A percentile compares a stretch with the other conserved stretches of the same genome.
Conservation (phyloP, 2,329 filamentous ascomycete species). For the Penicillium palitans region DNA sequence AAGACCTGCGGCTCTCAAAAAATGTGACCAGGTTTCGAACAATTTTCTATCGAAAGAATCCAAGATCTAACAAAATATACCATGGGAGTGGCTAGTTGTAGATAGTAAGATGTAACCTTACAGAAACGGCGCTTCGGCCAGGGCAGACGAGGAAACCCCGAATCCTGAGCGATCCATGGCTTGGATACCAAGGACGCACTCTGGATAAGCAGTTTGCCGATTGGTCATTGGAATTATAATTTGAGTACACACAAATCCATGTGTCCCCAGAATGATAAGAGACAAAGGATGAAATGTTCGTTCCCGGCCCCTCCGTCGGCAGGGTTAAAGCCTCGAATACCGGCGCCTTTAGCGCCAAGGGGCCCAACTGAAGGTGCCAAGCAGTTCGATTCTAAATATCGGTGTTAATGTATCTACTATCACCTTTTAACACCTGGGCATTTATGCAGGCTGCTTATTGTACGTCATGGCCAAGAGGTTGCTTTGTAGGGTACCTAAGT, state of each 20-base stretch:
- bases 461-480: constrained; percentile 7
- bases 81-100: neutral
- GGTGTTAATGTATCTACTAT: neutral
- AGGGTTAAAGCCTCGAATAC: neutral
- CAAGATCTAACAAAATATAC: neutral
- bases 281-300: neutral
- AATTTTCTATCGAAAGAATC: neutral
- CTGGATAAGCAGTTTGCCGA: neutral
- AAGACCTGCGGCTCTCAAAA: neutral
- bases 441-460: constrained; percentile 1
- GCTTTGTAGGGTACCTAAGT: neutral
- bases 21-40: neutral
- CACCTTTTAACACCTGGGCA: neutral
- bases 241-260: neutral
- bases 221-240: neutral
- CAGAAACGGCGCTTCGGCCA: constrained; percentile 1
- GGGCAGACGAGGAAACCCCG: neutral
- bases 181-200: neutral
- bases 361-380: neutral
- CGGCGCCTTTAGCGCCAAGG: constrained; percentile 1
- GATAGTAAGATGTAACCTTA: constrained; percentile 3
- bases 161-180: neutral
- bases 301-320: neutral
- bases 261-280: neutral
- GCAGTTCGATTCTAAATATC: neutral